These are phyloP conservation scores for Cordyceps javanica DNA, from an alignment of 2,329 filamentous ascomycete genomes.

Conservation along the genomic window DNA sequence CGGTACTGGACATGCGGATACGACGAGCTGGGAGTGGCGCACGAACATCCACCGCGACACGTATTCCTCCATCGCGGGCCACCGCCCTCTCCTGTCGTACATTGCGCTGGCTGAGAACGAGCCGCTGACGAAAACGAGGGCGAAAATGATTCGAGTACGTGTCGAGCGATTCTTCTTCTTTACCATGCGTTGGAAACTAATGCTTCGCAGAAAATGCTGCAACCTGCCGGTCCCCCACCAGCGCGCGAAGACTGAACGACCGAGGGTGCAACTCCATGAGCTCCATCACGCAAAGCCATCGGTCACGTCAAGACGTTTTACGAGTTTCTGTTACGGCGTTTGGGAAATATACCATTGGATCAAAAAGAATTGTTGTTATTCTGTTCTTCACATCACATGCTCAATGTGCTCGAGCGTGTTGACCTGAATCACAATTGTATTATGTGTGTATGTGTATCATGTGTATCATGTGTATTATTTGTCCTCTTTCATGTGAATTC, in stretches of 20 bases:
- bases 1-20: constrained; percentile 93
- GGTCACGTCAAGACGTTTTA: constrained; percentile 8
- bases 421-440: background rate
- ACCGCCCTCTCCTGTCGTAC: constrained; percentile 81
- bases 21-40: constrained; percentile 94
- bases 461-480: no score
- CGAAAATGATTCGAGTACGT: constrained; percentile 67
- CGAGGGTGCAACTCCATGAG: background rate
- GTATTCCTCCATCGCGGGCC: constrained; percentile 81
- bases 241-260: constrained; percentile 41
- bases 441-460: no score
- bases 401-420: background rate
- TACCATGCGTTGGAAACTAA: constrained; percentile 1
- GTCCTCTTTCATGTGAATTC: background rate
- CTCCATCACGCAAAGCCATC: background rate
- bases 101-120: constrained; percentile 88
- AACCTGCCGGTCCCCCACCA: constrained; percentile 54
- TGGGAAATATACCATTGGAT: constrained; percentile 20
- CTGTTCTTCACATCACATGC: background rate
- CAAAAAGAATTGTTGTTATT: background rate
- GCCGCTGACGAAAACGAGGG: constrained; percentile 70
- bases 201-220: constrained; percentile 57
- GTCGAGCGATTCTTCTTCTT: constrained; percentile 4
- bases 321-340: constrained; percentile 17
- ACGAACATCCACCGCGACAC: constrained; percentile 94